Percentiles rank a stretch among this genome's conserved stretches.
Evolutionary conservation across 768 basidiomycete species (phyloP).

Genomic region (Xanthoconium stramineum): DNA sequence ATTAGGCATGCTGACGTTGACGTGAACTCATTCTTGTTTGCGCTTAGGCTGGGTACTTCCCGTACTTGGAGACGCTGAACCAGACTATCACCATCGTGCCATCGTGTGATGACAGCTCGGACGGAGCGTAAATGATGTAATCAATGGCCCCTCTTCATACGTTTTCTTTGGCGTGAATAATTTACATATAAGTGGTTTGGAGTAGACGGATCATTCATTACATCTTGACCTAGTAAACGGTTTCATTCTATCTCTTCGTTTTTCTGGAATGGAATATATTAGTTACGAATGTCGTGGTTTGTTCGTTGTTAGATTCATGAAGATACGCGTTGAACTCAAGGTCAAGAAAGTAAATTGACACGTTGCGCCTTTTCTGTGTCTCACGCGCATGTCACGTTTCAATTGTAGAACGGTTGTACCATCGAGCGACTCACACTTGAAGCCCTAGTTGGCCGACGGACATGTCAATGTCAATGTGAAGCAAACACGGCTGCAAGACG

Average conservation of each 20-base stretch:
- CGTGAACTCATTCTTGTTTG: background rate
- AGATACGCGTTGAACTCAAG: background rate
- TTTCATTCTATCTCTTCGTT: background rate
- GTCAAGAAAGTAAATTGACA: no score
- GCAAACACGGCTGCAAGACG: background rate
- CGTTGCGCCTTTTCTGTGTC: no score
- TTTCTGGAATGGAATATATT: background rate
- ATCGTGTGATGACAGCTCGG: constrained; percentile 12
- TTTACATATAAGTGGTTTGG: background rate
- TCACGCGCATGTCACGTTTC: no score
- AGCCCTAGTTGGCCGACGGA: background rate
- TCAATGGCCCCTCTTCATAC: background rate
- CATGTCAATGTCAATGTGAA: background rate
- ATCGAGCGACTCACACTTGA: no score
- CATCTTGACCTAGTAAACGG: background rate
- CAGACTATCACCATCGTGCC: constrained; percentile 22
- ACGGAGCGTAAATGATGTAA: background rate
- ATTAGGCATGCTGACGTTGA: background rate
- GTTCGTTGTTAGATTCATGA: background rate
- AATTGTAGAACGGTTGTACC: no score
- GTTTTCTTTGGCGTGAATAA: background rate
- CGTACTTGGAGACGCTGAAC: constrained; percentile 33
- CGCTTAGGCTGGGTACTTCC: constrained; percentile 32
- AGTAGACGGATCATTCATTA: background rate
- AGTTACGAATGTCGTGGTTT: background rate